Base-by-base conservation (phyloP, 1,284 basidiomycete species). In the Moesziomyces parantarcticus region DNA sequence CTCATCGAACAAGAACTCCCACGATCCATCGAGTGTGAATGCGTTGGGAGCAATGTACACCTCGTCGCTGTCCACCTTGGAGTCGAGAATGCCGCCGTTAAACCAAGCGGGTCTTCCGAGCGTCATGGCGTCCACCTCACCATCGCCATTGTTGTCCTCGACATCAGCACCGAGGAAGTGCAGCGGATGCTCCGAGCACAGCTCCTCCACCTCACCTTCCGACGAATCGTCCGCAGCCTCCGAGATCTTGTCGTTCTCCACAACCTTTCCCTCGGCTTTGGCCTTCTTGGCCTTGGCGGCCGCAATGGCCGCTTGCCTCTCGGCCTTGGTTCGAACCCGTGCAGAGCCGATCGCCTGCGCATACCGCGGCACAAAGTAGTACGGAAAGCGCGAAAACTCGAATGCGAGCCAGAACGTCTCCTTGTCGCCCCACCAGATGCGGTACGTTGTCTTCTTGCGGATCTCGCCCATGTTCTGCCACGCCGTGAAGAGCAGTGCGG, bases 381-480 rank as follows among this genome's bases (percentile, higher is more conserved):
- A 75, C 7, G 62, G 64, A 44, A 75, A 75, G 25, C 49, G 54
- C 18, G 69, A 45, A 29, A 75, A 64, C 41, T 75, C 73, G 36
- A 75, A 75, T 0, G 69, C 64, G 7, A 75, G 61, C 73, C 73
- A 75, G 52, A 71, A 75, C 3, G 73, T 68, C 56, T 75, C 72
- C 41, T 65, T 75, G 47, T 69, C 65, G 23, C 67, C 73, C 61
- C 67, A 66, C 51, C 58, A 75, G 22, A 75, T 54, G 3, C 73
- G 23, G 25, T 75, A 75, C 5, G 73, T 75, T 5, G 68, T 72
- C 59, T 64, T 68, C n/a, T 73, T 64, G 6, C 73, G 43, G 41
- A 75, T 73, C 41, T 65, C 60, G 8, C 68, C 68, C 68, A 67
- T 72, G 47, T 75, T 75, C 50, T 72, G 68, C 73, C 73, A 75